Conservation (phyloP, 2,329 filamentous ascomycete genomes). For the Chrysosporium queenslandicum region DNA sequence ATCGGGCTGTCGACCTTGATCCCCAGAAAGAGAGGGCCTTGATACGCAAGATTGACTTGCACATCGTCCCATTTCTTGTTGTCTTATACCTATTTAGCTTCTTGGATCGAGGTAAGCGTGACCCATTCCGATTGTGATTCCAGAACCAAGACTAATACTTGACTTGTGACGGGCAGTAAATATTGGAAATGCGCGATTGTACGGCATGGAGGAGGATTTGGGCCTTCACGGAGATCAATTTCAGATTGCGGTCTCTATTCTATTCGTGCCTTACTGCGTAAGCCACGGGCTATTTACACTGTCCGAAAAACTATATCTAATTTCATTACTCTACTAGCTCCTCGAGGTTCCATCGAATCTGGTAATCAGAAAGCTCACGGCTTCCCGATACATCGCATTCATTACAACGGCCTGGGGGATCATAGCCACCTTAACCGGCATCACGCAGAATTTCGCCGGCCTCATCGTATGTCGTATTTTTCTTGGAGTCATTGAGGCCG, state of each 20-base stretch:
- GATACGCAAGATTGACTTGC: slow-evolving; percentile 33
- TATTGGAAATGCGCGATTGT: slow-evolving; percentile 61
- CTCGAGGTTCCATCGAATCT: slow-evolving; percentile 59
- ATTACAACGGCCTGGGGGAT: slow-evolving; percentile 53
- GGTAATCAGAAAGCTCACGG: slow-evolving; percentile 53
- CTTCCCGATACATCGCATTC: slow-evolving; percentile 46
- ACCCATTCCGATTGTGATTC: background rate
- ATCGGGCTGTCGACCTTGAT: slow-evolving; percentile 20
- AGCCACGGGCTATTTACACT: too few relatives aligned
- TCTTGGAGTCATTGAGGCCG: slow-evolving; percentile 59
- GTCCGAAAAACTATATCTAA: slow-evolving; percentile 5
- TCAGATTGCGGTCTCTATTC: slow-evolving; percentile 56
- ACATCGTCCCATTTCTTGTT: slow-evolving; percentile 35
- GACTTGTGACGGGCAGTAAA: slow-evolving; percentile 44
- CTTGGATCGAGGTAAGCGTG: slow-evolving; percentile 48
- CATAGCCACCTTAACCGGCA: slow-evolving; percentile 46
- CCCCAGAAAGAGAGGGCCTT: slow-evolving; percentile 24
- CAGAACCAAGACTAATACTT: background rate
- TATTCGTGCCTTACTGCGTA: slow-evolving; percentile 56
- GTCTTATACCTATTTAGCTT: slow-evolving; percentile 61
- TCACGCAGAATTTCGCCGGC: slow-evolving; percentile 54
- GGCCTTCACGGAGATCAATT: slow-evolving; percentile 55
- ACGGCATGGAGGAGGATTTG: slow-evolving; percentile 54
- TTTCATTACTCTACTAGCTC: slow-evolving; percentile 23
- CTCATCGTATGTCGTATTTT: slow-evolving; percentile 60